phyloP scores from a whole-genome alignment of 192 early-diverging fungal genomes.

The Backusella macrospora region DNA sequence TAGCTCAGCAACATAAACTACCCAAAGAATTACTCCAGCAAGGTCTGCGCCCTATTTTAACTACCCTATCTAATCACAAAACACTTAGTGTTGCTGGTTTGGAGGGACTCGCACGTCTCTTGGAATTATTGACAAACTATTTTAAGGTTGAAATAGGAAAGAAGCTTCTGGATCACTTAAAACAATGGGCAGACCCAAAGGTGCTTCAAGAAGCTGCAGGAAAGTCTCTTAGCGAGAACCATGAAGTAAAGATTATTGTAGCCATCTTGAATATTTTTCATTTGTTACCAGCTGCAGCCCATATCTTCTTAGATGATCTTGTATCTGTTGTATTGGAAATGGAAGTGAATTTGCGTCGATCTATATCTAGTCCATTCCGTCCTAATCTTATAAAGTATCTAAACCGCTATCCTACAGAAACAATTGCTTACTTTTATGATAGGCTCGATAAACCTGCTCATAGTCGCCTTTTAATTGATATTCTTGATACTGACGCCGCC shows the following conservation, averaged over 20 bases:
- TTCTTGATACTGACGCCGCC: slow-evolving; percentile 57
- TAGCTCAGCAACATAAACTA: slow-evolving; percentile 82
- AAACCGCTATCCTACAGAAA: slow-evolving; percentile 85
- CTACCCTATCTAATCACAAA: slow-evolving; percentile 95
- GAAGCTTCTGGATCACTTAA: slow-evolving; percentile 94
- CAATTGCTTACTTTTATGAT: slow-evolving; percentile 83
- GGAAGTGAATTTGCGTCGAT: slow-evolving; percentile 80
- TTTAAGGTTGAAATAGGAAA: slow-evolving; percentile 99
- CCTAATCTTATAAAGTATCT: slow-evolving; percentile 88
- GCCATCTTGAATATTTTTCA: slow-evolving; percentile 94
- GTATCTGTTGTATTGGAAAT: slow-evolving; percentile 86
- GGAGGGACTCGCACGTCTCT: slow-evolving; percentile 90
- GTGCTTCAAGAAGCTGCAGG: slow-evolving; percentile 80
- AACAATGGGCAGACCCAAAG: slow-evolving; percentile 88
- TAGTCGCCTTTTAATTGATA: slow-evolving; percentile 66
- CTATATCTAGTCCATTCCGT: slow-evolving; percentile 92
- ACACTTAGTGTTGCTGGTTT: slow-evolving; percentile 89
- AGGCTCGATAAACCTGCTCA: slow-evolving; percentile 61
- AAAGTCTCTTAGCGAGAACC: slow-evolving; percentile 85
- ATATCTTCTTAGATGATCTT: slow-evolving; percentile 91
- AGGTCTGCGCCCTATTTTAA: slow-evolving; percentile 93
- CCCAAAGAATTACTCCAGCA: slow-evolving; percentile 95
- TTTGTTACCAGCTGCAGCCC: slow-evolving; percentile 86
- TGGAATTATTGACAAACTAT: slow-evolving; percentile 94
- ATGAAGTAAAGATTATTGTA: slow-evolving; percentile 93